phyloP scores from a whole-genome alignment of 108 stramenopile species.

The Poteriospumella lacustris region DNA sequence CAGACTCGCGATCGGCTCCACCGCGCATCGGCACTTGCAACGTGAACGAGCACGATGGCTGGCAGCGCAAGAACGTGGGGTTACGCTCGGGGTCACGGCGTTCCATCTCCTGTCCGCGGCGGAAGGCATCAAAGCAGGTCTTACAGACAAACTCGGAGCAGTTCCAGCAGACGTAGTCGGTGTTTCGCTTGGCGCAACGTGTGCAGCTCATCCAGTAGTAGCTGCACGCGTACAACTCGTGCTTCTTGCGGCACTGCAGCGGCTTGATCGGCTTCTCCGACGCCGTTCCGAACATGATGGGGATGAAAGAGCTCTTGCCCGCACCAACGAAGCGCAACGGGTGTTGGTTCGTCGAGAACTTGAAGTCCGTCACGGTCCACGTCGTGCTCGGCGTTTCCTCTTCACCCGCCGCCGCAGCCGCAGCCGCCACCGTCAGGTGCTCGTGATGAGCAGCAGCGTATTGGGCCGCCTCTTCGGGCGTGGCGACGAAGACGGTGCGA shows the following conservation, averaged over 20 bases:
- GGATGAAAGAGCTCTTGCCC: constrained; percentile 28
- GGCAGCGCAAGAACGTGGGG: constrained; percentile 30
- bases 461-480: background rate
- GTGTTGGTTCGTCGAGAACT: constrained; percentile 21
- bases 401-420: background rate
- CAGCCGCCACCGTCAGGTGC: background rate
- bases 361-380: constrained; percentile 22
- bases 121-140: background rate
- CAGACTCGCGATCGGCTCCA: background rate
- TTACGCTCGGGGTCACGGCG: background rate
- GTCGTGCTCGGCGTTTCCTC: background rate
- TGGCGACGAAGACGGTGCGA: too few species aligned
- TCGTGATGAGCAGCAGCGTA: too few species aligned
- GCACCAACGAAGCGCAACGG: constrained; percentile 30
- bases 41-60: background rate
- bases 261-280: background rate
- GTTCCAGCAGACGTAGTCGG: constrained; percentile 3
- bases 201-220: constrained; percentile 28
- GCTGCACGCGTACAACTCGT: constrained; percentile 16
- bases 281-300: background rate
- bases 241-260: constrained; percentile 18
- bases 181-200: constrained; percentile 4
- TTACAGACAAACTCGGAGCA: constrained; percentile 23
- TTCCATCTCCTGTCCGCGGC: background rate
- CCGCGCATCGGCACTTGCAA: constrained; percentile 25